Base-by-base conservation (phyloP, 257 asterid genomes). In the Phtheirospermum japonicum region DNA sequence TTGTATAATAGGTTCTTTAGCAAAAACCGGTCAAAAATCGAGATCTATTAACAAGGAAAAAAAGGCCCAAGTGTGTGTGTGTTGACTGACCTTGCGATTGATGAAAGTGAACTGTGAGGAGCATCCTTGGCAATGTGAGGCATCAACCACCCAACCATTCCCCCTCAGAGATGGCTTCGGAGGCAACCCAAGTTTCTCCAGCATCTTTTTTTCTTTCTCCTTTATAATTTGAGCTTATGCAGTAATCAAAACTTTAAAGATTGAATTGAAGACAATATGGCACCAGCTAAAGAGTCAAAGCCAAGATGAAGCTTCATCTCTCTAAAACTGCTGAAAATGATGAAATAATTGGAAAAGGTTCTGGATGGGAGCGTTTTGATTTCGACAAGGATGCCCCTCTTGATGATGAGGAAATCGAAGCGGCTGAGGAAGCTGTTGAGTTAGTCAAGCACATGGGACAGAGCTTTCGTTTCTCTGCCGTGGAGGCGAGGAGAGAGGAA, bases 101-200 rank as follows among this genome's bases (percentile, higher is more conserved):
- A 93, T 79, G 85, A 93, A 87, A 70, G 97, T 85, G 82, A 93
- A 93, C 78, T 85, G 95, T 1, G 96, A 76, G 63, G 97, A 85
- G 77, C 99, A 93, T 82, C 87, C 90, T 78, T 93, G 99, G 81
- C 99, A 93, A 75, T 89, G 88, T 6, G 97, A 82, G 73, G 95
- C 94, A 63, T 93, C 97, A 72, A 77, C 88, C 31, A 93, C 97
- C 99, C 99, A 87, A 77, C 20, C 75, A 61, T 75, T 89, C 50
- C 99, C 99, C 70, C 95, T 76, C 57, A 83, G 57, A 4, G 97
- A 87, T 61, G 99, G 99, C 80, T 80, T 93, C 42, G 92, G 69
- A 20, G 99, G 99, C 80, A 93, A 80, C 26, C 97, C 97, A 53
- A 89, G 76, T 74, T 93, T 93, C 81, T 93, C 99, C 76, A 93